Evolutionary conservation across 2,329 filamentous ascomycete genomes (phyloP).

Genomic region (Amylocarpus encephaloides): DNA sequence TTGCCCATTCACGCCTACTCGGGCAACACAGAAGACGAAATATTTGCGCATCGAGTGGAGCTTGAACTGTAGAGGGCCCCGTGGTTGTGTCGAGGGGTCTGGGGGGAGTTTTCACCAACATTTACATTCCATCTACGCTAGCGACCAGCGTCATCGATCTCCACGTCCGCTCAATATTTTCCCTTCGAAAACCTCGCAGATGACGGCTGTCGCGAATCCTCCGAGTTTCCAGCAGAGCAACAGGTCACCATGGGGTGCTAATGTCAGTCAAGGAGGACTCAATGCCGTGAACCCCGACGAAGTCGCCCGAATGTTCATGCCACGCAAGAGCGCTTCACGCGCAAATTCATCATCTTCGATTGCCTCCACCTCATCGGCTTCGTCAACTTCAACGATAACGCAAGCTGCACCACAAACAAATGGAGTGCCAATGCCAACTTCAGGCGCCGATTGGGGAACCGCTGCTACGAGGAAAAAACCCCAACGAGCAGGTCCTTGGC

Average conservation of each 20-base stretch:
- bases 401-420: constrained; percentile 56
- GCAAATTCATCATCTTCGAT: constrained; percentile 88
- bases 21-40: neutral
- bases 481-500: constrained; percentile 50
- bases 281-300: constrained; percentile 78
- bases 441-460: constrained; percentile 29
- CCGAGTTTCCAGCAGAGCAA: constrained; percentile 58
- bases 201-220: constrained; percentile 63
- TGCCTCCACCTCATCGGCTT: constrained; percentile 55
- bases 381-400: constrained; percentile 58
- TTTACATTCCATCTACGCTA: constrained; percentile 14
- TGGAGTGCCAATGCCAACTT: constrained; percentile 39
- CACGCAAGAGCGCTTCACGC: constrained; percentile 79
- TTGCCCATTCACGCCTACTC: constrained; percentile 1
- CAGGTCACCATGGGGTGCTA: constrained; percentile 61
- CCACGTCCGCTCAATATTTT: constrained; percentile 4
- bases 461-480: constrained; percentile 44
- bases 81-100: constrained; percentile 15
- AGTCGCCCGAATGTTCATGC: constrained; percentile 80
- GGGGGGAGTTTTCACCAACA: constrained; percentile 11
- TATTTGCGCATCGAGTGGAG: neutral
- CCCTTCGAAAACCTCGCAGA: constrained; percentile 31
- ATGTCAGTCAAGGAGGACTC: constrained; percentile 50
- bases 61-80: neutral
- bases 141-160: constrained; percentile 10